These are phyloP conservation scores for Cyberlindnera xylosilytica DNA, from an alignment of 805 yeast genomes.

Conservation along the genomic window DNA sequence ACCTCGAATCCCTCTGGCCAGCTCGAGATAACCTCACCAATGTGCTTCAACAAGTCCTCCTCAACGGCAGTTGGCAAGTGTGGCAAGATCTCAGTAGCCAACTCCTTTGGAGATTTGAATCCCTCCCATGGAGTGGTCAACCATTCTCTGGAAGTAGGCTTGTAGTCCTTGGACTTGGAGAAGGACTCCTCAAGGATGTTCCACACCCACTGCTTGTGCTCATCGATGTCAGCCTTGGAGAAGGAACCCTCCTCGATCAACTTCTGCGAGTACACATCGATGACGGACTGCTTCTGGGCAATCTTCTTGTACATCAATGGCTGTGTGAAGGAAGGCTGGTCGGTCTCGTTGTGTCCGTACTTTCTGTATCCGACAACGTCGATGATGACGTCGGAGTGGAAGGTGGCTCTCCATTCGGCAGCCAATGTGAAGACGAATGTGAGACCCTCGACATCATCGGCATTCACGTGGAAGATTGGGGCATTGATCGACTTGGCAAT, in stretches of 20 bases:
- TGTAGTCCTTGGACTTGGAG: constrained; percentile 81
- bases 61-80: constrained; percentile 93
- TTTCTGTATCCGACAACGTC: constrained; percentile 98
- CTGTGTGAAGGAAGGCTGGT: constrained; percentile 98
- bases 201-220: constrained; percentile 99
- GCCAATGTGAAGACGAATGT: constrained; percentile 92
- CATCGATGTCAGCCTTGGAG: constrained; percentile 85
- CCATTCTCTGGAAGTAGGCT: constrained; percentile 95
- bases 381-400: constrained; percentile 93
- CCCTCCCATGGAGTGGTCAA: constrained; percentile 98
- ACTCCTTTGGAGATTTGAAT: constrained; percentile 95
- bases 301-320: constrained; percentile 95
- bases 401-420: constrained; percentile 97
- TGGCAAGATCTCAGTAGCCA: constrained; percentile 92
- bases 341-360: constrained; percentile 99
- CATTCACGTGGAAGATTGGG: constrained; percentile 98
- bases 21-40: constrained; percentile 75
- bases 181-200: constrained; percentile 86
- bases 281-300: constrained; percentile 83
- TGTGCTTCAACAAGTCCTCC: constrained; percentile 63
- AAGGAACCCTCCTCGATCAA: constrained; percentile 84
- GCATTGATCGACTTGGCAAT: constrained; percentile 95
- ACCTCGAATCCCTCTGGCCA: constrained; percentile 87
- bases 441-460: constrained; percentile 94
- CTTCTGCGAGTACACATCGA: constrained; percentile 80